Percentiles rank a stretch among this genome's conserved stretches.
Conservation (phyloP, 129 eudicot genomes). For the Pseudognaphalium luteoalbum region DNA sequence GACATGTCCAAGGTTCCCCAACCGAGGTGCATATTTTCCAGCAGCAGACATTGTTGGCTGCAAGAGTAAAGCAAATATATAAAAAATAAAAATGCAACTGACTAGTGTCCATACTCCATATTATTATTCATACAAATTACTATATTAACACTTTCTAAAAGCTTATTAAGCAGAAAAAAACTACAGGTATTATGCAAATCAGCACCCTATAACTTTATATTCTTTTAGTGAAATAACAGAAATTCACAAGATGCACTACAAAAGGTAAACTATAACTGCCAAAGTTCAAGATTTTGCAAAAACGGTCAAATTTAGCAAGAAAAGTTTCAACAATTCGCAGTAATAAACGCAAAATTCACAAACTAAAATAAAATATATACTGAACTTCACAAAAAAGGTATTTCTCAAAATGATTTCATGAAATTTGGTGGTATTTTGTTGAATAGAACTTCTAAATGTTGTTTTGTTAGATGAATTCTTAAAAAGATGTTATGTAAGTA, state of each 20-base stretch:
- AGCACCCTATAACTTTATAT: too few relatives aligned
- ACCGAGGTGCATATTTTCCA: conserved; percentile 61
- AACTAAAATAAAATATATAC: too few relatives aligned
- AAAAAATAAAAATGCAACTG: not conserved
- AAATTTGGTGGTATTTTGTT: too few relatives aligned
- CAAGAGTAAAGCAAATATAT: conserved; percentile 5
- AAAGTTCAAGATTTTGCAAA: not conserved
- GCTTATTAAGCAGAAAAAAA: too few relatives aligned
- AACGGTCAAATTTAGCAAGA: not conserved
- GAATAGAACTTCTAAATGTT: too few relatives aligned
- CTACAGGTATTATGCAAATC: not conserved
- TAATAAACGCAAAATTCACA: too few relatives aligned
- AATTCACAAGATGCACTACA: not conserved
- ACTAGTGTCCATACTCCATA: not conserved
- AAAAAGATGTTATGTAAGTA: too few relatives aligned
- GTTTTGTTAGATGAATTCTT: too few relatives aligned
- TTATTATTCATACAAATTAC: not conserved
- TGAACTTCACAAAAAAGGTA: not conserved
- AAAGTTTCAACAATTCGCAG: not conserved
- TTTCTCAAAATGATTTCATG: too few relatives aligned
- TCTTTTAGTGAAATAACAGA: not conserved
- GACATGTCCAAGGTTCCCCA: conserved; percentile 82
- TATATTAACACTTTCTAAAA: too few relatives aligned
- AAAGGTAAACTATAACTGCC: not conserved
- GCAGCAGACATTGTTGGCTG: conserved; percentile 81